phyloP scores from a whole-genome alignment of 768 basidiomycete genomes.

The Suillus plorans region DNA sequence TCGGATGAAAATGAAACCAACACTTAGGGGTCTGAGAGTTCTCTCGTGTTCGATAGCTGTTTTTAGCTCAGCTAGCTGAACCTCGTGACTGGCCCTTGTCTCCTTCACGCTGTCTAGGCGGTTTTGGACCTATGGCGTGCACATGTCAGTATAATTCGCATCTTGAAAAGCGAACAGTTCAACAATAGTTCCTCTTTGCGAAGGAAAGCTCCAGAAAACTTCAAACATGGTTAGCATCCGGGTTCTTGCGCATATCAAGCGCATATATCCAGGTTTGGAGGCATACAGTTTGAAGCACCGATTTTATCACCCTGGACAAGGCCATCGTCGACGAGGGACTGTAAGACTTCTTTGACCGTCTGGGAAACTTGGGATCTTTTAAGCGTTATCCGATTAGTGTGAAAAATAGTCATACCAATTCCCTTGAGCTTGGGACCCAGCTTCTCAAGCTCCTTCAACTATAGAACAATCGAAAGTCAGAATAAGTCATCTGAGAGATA shows the following conservation, averaged over 20 bases:
- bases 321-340: slow-evolving; percentile 84
- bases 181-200: slow-evolving; percentile 79
- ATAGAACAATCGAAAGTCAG: slow-evolving; percentile 10
- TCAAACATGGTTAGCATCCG: slow-evolving; percentile 1
- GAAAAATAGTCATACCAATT: slow-evolving; percentile 55
- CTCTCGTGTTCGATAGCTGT: slow-evolving; percentile 50
- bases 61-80: slow-evolving; percentile 51
- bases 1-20: slow-evolving; percentile 27
- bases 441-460: slow-evolving; percentile 94
- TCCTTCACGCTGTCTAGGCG: slow-evolving; percentile 53
- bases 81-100: slow-evolving; percentile 38
- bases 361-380: slow-evolving; percentile 63
- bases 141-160: background rate
- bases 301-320: slow-evolving; percentile 90
- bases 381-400: background rate
- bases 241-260: slow-evolving; percentile 12
- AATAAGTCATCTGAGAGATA: background rate
- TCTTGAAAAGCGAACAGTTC: slow-evolving; percentile 6
- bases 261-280: slow-evolving; percentile 20
- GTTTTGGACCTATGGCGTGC: slow-evolving; percentile 49
- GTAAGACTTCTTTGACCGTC: slow-evolving; percentile 88
- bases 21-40: slow-evolving; percentile 56
- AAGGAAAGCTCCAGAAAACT: slow-evolving; percentile 98
- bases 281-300: slow-evolving; percentile 86
- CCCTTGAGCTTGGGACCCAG: slow-evolving; percentile 86